Evolutionary conservation across 169 alveolate genomes (phyloP), one percentile per base, ranked within the genome.

Genomic region (Hepatocystis sp.): DNA sequence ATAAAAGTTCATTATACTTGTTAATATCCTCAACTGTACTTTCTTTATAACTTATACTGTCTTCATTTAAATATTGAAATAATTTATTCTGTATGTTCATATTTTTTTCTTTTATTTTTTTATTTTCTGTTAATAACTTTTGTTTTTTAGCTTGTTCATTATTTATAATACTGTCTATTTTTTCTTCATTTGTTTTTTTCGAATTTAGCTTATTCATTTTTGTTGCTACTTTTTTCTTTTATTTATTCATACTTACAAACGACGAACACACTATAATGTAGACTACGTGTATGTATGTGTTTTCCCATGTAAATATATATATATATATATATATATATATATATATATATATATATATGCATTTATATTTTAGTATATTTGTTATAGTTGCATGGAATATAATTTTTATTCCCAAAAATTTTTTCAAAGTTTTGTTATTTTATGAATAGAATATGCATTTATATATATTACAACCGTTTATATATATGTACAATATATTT

Each of bases 61-160:
- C 30, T 13, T 44, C 67, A 49, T 71, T 64, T 21, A 71, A 42
- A 44, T 39, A 71, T 7, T 44, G 39, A n/a, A 71, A 56, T 49
- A 71, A 47, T 56, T 49, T 28, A 4, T 42, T 11, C 23, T 55
- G 71, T 55, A 71, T 71, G 46, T 55, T n/a, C 17, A 60, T 21
- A 23, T 71, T 71, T n/a, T 56, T 40, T 53, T 55, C 86, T 55
- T 71, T 71, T 42, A 71, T 55, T 30, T 55, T 10, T 56, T 71
- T 71, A 71, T 71, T 71, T 53, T 71, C 68, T 0, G 8, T 19
- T 42, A 13, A 40, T 47, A 71, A 61, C 4, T 49, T 40, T 71
- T 25, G 65, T 23, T 28, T 39, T 30, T 40, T 56, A n/a, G 21
- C 34, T 56, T 56, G 13, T 61, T 71, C 86, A 5, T 58, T 27